Conservation (phyloP, 2,329 filamentous ascomycete genomes). For the Trichophyton equinum region DNA sequence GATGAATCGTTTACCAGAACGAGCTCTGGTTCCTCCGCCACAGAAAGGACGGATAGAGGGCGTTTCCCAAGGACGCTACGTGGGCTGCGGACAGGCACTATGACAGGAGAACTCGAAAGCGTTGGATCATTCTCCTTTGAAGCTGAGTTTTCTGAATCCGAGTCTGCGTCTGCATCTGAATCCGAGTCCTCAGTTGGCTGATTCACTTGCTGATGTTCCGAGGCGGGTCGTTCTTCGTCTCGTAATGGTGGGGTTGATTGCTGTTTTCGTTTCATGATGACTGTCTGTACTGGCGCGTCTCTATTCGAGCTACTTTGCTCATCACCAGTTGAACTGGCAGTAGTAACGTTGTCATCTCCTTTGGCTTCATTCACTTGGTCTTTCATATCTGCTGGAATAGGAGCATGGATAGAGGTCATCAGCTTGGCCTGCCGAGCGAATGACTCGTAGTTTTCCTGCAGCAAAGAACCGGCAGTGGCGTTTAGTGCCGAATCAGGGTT, state of each 20-base stretch:
- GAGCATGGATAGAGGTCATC: slow-evolving; percentile 51
- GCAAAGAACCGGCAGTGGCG: slow-evolving; percentile 45
- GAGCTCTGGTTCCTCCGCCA: slow-evolving; percentile 23
- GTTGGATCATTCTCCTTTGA: slow-evolving; percentile 41
- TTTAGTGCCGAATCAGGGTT: slow-evolving; percentile 54
- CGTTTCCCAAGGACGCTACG: slow-evolving; percentile 30
- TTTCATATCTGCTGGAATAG: slow-evolving; percentile 36
- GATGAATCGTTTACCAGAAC: slow-evolving; percentile 21
- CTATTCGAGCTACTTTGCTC: slow-evolving; percentile 8
- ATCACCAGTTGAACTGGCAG: slow-evolving; percentile 8
- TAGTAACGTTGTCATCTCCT: slow-evolving; percentile 37
- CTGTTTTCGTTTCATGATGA: slow-evolving; percentile 23
- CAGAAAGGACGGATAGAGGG: slow-evolving; percentile 31
- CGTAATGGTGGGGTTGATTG: background rate
- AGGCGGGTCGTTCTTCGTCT: slow-evolving; percentile 3
- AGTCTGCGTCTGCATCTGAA: slow-evolving; percentile 21
- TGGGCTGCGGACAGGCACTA: slow-evolving; percentile 24
- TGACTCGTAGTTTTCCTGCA: slow-evolving; percentile 46
- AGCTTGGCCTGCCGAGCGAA: slow-evolving; percentile 46
- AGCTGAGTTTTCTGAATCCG: slow-evolving; percentile 22
- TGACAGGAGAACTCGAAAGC: slow-evolving; percentile 28
- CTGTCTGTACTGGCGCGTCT: slow-evolving; percentile 11
- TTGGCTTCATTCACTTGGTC: slow-evolving; percentile 39
- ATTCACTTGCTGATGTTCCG: slow-evolving; percentile 8
- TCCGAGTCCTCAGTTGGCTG: slow-evolving; percentile 17